Conservation (phyloP, 2,329 filamentous ascomycete genomes). For the Fusarium multiceps region DNA sequence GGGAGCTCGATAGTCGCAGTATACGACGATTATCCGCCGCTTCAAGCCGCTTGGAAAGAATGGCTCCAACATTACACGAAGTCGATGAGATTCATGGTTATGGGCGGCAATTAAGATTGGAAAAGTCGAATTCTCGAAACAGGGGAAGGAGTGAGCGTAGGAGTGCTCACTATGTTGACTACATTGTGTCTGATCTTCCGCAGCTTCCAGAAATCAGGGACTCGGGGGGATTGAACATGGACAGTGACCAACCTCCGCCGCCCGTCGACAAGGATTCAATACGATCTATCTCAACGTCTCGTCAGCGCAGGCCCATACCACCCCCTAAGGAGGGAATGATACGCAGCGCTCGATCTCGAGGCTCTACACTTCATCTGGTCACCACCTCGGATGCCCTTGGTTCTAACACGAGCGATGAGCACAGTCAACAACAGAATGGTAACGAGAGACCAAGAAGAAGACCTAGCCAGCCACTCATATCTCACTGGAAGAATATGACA, state of each 20-base stretch:
- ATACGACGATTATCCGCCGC: slow-evolving; percentile 87
- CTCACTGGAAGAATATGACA: slow-evolving; percentile 72
- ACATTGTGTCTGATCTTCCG: slow-evolving; percentile 79
- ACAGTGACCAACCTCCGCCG: slow-evolving; percentile 68
- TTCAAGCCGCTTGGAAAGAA: slow-evolving; percentile 84
- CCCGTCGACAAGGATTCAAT: slow-evolving; percentile 83
- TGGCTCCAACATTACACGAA: slow-evolving; percentile 80
- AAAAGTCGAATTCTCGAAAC: slow-evolving; percentile 66
- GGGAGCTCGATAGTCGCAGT: slow-evolving; percentile 82
- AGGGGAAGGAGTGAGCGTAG: slow-evolving; percentile 83
- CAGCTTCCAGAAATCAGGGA: slow-evolving; percentile 73
- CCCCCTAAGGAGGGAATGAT: slow-evolving; percentile 85
- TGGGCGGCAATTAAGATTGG: slow-evolving; percentile 56
- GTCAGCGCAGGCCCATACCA: slow-evolving; percentile 78
- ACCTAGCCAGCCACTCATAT: slow-evolving; percentile 68
- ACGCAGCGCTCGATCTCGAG: slow-evolving; percentile 76
- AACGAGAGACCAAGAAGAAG: slow-evolving; percentile 65
- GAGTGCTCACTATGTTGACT: slow-evolving; percentile 72
- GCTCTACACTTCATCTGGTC: slow-evolving; percentile 88
- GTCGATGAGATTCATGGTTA: slow-evolving; percentile 79
- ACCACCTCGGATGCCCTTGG: slow-evolving; percentile 68
- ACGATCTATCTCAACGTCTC: slow-evolving; percentile 80
- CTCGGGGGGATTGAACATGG: slow-evolving; percentile 57
- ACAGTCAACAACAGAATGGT: slow-evolving; percentile 47
- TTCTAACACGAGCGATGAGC: slow-evolving; percentile 46